phyloP scores from a whole-genome alignment of 257 asterid genomes.

The Petrea volubilis region DNA sequence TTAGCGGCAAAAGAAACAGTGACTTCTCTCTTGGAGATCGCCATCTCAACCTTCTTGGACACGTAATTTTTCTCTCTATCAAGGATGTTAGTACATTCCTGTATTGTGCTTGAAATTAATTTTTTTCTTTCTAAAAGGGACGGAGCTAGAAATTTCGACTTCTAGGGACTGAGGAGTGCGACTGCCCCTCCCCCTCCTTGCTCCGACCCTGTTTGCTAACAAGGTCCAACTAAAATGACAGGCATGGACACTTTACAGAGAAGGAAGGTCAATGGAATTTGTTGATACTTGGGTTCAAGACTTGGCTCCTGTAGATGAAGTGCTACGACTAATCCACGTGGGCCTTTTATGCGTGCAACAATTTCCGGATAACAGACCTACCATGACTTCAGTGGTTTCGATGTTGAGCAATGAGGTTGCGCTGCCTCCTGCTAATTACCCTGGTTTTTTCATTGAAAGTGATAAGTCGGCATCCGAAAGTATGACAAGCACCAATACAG shows the following conservation, averaged over 20 bases:
- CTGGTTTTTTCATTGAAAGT: constrained; percentile 24
- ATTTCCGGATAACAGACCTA: constrained; percentile 16
- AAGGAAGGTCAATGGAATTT: constrained; percentile 28
- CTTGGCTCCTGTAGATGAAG: too few relatives aligned
- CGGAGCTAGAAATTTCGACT: too few relatives aligned
- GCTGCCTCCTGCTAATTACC: constrained; percentile 17
- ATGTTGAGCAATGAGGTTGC: constrained; percentile 7
- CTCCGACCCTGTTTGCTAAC: too few relatives aligned
- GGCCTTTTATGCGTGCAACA: too few relatives aligned
- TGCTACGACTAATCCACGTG: constrained; percentile 18
- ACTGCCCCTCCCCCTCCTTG: too few relatives aligned
- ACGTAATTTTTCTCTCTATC: constrained; percentile 31
- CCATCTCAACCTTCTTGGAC: constrained; percentile 44
- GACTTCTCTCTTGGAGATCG: constrained; percentile 30
- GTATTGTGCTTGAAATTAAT: too few relatives aligned
- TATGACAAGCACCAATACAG: not conserved
- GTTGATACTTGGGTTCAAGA: constrained; percentile 28
- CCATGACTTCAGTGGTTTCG: constrained; percentile 3
- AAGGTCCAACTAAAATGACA: too few relatives aligned
- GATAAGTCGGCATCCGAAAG: not conserved
- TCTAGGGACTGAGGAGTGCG: too few relatives aligned
- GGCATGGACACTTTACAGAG: constrained; percentile 45
- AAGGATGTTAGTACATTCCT: too few relatives aligned
- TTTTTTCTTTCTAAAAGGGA: too few relatives aligned
- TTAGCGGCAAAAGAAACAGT: constrained; percentile 33